Conservation (phyloP, 2,329 filamentous ascomycete species). For the Alternaria solani region DNA sequence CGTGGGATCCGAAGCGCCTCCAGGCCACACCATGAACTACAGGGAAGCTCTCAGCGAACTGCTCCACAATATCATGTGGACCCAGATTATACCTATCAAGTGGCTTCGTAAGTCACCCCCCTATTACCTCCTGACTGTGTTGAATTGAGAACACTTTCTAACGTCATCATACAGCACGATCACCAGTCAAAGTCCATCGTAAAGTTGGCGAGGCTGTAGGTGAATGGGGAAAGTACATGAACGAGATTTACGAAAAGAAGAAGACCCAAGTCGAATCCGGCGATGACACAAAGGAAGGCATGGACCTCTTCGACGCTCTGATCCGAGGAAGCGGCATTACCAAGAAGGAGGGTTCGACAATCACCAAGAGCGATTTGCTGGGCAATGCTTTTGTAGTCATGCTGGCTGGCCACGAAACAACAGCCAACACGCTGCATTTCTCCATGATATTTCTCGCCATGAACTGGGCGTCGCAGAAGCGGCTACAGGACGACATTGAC, state of each 20-base stretch:
- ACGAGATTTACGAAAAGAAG: conserved; percentile 72
- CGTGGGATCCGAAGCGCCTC: conserved; percentile 42
- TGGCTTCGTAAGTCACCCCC: conserved; percentile 57
- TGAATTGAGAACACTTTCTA: not conserved
- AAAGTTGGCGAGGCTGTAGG: conserved; percentile 63
- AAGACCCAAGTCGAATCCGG: conserved; percentile 53
- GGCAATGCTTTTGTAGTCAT: conserved; percentile 72
- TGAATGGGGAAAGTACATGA: conserved; percentile 75
- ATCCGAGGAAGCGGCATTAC: conserved; percentile 47
- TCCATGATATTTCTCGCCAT: conserved; percentile 72
- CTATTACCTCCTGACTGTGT: not conserved
- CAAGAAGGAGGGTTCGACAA: conserved; percentile 41
- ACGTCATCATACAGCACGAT: conserved; percentile 30
- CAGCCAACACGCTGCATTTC: conserved; percentile 78
- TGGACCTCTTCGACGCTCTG: conserved; percentile 65
- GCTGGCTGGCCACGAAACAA: conserved; percentile 82
- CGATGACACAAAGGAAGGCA: conserved; percentile 50
- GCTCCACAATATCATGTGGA: conserved; percentile 69
- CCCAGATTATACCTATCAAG: conserved; percentile 68
- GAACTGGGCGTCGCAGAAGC: conserved; percentile 68
- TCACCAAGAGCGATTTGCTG: conserved; percentile 65
- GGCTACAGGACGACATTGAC: conserved; percentile 74
- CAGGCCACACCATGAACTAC: conserved; percentile 66
- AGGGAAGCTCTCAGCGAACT: conserved; percentile 68
- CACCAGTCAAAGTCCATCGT: conserved; percentile 58